phyloP scores from a whole-genome alignment of 139 green algal genomes.

The Pedinophyceae sp. region DNA sequence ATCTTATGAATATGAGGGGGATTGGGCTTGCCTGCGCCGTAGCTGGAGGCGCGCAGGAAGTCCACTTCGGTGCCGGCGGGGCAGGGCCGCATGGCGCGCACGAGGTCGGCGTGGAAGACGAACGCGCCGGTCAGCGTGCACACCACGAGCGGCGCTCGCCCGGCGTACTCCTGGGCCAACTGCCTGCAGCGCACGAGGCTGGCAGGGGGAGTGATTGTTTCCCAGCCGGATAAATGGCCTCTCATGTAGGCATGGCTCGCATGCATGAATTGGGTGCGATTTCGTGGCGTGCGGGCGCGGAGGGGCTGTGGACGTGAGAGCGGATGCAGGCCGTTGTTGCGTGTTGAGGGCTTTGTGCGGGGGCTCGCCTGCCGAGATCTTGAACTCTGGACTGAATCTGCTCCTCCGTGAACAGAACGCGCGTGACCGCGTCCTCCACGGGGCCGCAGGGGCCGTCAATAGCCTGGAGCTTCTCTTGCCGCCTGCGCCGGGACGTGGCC shows the following conservation, averaged over 20 bases:
- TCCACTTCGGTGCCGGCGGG: slow-evolving; percentile 27
- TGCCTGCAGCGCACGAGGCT: background rate
- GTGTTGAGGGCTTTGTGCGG: background rate
- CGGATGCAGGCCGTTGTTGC: background rate
- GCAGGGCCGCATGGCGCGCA: slow-evolving; percentile 24
- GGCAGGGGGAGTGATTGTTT: background rate
- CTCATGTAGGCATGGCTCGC: slow-evolving; percentile 10
- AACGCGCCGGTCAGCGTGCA: slow-evolving; percentile 38
- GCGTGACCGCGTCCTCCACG: no score
- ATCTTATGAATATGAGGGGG: no score
- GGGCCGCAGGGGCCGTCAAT: no score
- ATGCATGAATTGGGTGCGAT: slow-evolving; percentile 17
- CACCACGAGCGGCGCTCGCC: no score
- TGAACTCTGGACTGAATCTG: slow-evolving; percentile 12
- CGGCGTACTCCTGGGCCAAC: no score
- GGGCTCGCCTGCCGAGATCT: slow-evolving; percentile 20
- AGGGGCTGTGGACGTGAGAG: background rate
- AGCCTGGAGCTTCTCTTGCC: no score
- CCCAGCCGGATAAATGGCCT: background rate
- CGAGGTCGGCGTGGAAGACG: slow-evolving; percentile 37
- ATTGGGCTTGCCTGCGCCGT: no score
- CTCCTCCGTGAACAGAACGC: slow-evolving; percentile 19
- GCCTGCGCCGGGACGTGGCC: no score
- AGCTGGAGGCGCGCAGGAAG: slow-evolving; percentile 29
- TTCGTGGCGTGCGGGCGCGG: slow-evolving; percentile 16